Evolutionary conservation across 2,329 filamentous ascomycete genomes (phyloP), one percentile per base, ranked within the genome.

Genomic region (Xylaria arbuscula): DNA sequence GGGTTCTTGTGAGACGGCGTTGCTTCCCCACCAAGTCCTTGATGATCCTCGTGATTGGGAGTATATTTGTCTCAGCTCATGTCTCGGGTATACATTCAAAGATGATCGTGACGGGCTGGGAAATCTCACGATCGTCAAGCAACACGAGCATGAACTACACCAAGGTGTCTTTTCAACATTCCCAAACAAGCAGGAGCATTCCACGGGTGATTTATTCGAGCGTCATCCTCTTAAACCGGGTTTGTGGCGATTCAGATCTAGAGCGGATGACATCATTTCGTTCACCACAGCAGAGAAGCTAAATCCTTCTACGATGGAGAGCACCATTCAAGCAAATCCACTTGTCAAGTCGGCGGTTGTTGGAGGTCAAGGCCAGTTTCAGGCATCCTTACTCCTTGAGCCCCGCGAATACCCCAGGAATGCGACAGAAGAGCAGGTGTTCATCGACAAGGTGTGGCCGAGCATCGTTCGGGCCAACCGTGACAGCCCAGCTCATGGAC

Each of bases 221-320:
- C 48, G 24, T 13, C 50, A 62, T 55, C 60, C 50, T 3, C 7
- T 55, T 2, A 54, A 54, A 32, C 34, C 34, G 3, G 36, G 22
- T 2, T 17, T 55, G 28, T 62, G 50, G 60, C 60, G 48, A 36
- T 55, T 54, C 36, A 54, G 38, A 47, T 48, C 36, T n/a, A 55
- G 60, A 36, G 50, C 48, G 10, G 48, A 55, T 36, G 50, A 62
- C 9, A 62, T 62, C 15, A 62, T 62, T 40, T 54, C 38, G 15
- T 62, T 62, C 24, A 54, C 51, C 3, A 62, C 48, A n/a, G 60
- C 48, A 0, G 60, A 62, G 24, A 62, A 55, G 60, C 36, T 47
- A 9, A 62, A 62, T 22, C 38, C 60, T 11, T 54, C 51, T 10
- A 54, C 50, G 4, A 62, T 62, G 50, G 60, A 62, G 50, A 54